Percentiles rank a stretch among this genome's conserved stretches.
phyloP scores from a whole-genome alignment of 345 rosid species.

The Hibiscus tridactylites region DNA sequence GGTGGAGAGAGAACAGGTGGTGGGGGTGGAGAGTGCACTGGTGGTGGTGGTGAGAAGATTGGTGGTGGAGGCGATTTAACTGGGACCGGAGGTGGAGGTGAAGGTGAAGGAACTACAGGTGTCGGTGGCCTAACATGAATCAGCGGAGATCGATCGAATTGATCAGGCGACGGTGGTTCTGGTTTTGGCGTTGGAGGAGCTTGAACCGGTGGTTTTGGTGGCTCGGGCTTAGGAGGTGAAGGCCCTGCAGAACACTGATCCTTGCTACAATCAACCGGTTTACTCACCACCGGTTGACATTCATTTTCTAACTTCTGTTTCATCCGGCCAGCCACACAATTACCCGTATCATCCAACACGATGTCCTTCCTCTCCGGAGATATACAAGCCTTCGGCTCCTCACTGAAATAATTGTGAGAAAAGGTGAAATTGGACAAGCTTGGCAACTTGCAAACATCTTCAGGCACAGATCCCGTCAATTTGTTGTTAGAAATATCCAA shows the following conservation, averaged over 20 bases:
- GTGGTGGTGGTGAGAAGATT: conserved; percentile 15
- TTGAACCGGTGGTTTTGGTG: neutral
- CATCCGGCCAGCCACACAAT: conserved; percentile 49
- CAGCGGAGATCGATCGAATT: neutral
- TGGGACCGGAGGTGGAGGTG: conserved; percentile 17
- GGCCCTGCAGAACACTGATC: conserved; percentile 34
- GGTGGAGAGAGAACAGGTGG: conserved; percentile 17
- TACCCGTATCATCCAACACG: conserved; percentile 38
- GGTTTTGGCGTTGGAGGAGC: neutral
- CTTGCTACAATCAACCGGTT: conserved; percentile 65
- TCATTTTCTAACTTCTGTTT: conserved; percentile 28
- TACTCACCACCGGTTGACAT: conserved; percentile 42
- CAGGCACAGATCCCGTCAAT: conserved; percentile 53
- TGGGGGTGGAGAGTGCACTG: conserved; percentile 22
- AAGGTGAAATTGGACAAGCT: conserved; percentile 42
- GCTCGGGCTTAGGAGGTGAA: neutral
- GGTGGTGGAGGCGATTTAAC: conserved; percentile 21
- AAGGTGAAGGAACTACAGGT: neutral
- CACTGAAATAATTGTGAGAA: conserved; percentile 50
- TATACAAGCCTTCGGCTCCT: conserved; percentile 37
- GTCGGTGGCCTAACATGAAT: neutral
- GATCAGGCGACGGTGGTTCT: conserved; percentile 17
- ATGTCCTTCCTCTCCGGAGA: conserved; percentile 21
- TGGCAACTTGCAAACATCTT: conserved; percentile 51
- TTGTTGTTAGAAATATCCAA: conserved; percentile 44